A percentile compares a stretch with the other conserved stretches of the same genome.
phyloP scores from a whole-genome alignment of 2,329 filamentous ascomycete genomes.

The Epichloe sp. region DNA sequence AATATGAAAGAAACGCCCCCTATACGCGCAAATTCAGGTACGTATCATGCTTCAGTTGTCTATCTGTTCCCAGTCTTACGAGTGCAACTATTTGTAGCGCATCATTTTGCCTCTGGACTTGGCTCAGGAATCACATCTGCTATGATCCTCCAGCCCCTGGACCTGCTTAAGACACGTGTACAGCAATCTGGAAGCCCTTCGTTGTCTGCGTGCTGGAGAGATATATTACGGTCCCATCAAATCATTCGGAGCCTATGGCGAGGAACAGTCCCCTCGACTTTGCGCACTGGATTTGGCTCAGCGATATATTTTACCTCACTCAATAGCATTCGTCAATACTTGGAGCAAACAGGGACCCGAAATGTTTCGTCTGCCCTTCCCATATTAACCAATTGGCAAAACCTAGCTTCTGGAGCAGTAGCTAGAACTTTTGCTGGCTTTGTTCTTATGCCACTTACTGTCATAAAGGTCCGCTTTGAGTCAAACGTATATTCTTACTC shows the following conservation, averaged over 20 bases:
- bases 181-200: conserved; percentile 71
- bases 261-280: conserved; percentile 80
- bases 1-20: conserved; percentile 7
- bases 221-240: conserved; percentile 42
- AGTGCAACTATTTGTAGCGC: conserved; percentile 34
- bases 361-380: conserved; percentile 58
- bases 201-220: conserved; percentile 29
- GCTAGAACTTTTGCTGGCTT: conserved; percentile 81
- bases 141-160: conserved; percentile 83
- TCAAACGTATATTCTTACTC: conserved; percentile 74
- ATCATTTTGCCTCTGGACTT: conserved; percentile 82
- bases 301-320: conserved; percentile 89
- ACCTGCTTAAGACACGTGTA: conserved; percentile 90
- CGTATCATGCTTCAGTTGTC: neutral
- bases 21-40: conserved; percentile 8
- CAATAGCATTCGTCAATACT: conserved; percentile 64
- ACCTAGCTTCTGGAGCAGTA: conserved; percentile 70
- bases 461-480: conserved; percentile 95
- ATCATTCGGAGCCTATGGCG: conserved; percentile 70
- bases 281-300: conserved; percentile 84
- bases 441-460: conserved; percentile 86
- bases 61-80: neutral
- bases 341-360: conserved; percentile 20
- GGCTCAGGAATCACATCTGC: conserved; percentile 79
- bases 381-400: conserved; percentile 70